These are phyloP conservation scores for Tagetes patula DNA, from an alignment of 129 eudicot species.

Conservation along the genomic window DNA sequence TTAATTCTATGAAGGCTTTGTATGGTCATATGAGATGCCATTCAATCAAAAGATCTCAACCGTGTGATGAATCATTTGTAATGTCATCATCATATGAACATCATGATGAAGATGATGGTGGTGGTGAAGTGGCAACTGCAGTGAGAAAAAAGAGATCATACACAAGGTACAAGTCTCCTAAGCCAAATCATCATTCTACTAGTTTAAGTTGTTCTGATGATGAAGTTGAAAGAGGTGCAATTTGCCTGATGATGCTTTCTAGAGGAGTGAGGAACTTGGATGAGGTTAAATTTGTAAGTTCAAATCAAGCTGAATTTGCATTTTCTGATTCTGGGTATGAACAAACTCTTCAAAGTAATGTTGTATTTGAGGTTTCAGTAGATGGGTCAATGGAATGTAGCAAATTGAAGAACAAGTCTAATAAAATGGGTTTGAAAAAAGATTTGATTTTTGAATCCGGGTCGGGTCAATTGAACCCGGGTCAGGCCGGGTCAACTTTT, in stretches of 20 bases:
- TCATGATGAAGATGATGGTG: slow-evolving; percentile 30
- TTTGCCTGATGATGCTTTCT: slow-evolving; percentile 70
- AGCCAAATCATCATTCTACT: slow-evolving; percentile 22
- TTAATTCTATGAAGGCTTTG: slow-evolving; percentile 67
- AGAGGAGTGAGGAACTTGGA: slow-evolving; percentile 48
- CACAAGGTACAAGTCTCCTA: slow-evolving; percentile 54
- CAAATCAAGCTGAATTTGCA: slow-evolving; percentile 28
- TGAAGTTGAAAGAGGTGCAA: slow-evolving; percentile 55
- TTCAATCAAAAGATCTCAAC: slow-evolving; percentile 42
- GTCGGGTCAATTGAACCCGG: slow-evolving; percentile 21
- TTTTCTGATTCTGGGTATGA: not conserved
- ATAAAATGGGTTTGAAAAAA: slow-evolving; percentile 18
- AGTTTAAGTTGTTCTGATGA: slow-evolving; percentile 29
- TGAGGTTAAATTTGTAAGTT: slow-evolving; percentile 30
- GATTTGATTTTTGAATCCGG: slow-evolving; percentile 18
- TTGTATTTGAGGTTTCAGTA: slow-evolving; percentile 40
- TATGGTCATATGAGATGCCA: slow-evolving; percentile 89
- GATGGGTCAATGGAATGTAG: slow-evolving; percentile 31
- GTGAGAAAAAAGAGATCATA: slow-evolving; percentile 58
- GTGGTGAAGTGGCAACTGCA: slow-evolving; percentile 35
- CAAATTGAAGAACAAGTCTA: slow-evolving; percentile 24
- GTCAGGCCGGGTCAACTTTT: slow-evolving; percentile 21
- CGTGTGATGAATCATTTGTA: slow-evolving; percentile 22
- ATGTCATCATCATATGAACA: slow-evolving; percentile 28
- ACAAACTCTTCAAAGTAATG: slow-evolving; percentile 20